Evolutionary conservation across 495 filamentous ascomycete genomes (phyloP).

Genomic region (Lasiosphaeria hispida): DNA sequence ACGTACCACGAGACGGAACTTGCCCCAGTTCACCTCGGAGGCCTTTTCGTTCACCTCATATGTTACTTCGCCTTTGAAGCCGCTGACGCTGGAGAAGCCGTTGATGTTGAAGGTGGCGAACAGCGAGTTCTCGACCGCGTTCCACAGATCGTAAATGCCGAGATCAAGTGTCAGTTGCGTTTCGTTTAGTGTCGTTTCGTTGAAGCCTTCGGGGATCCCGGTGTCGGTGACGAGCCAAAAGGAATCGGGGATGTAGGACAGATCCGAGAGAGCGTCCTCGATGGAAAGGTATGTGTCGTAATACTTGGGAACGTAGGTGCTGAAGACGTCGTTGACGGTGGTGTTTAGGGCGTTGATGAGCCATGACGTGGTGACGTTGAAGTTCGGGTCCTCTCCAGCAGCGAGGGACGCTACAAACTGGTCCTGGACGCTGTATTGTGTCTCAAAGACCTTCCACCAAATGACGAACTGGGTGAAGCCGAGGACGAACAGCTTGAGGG

Average conservation of each 20-base stretch:
- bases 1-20: slow-evolving; percentile 45
- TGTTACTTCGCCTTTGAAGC: slow-evolving; percentile 5
- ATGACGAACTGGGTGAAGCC: slow-evolving; percentile 47
- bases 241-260: slow-evolving; percentile 25
- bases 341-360: slow-evolving; percentile 9
- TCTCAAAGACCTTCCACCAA: slow-evolving; percentile 33
- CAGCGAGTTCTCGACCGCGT: slow-evolving; percentile 21
- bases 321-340: slow-evolving; percentile 23
- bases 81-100: slow-evolving; percentile 10
- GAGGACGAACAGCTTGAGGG: slow-evolving; percentile 62
- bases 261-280: slow-evolving; percentile 19
- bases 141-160: neutral
- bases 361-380: neutral
- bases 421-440: slow-evolving; percentile 1
- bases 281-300: slow-evolving; percentile 16
- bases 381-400: neutral
- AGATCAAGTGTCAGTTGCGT: neutral
- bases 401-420: neutral
- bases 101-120: slow-evolving; percentile 28
- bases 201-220: neutral
- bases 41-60: slow-evolving; percentile 12
- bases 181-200: too few relatives aligned
- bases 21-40: slow-evolving; percentile 25
- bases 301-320: slow-evolving; percentile 25
- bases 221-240: slow-evolving; percentile 19